Percentiles rank a stretch among this genome's conserved stretches.
phyloP scores from a whole-genome alignment of 441 rosid genomes.

The Croton laevigatus region DNA sequence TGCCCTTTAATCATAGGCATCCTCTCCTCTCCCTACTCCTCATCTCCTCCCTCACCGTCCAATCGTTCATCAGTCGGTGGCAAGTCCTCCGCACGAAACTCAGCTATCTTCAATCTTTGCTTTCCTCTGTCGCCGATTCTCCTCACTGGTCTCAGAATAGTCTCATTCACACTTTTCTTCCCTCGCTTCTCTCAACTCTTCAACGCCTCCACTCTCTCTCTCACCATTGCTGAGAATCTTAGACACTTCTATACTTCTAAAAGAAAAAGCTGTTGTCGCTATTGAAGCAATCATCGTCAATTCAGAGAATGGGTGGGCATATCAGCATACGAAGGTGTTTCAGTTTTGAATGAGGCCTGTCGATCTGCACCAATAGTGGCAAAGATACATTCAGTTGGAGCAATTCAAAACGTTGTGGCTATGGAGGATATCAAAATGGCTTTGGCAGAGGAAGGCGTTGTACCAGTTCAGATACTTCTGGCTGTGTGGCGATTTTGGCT shows the following conservation, averaged over 20 bases:
- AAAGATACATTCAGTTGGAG: constrained; percentile 55
- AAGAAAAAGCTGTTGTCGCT: constrained; percentile 58
- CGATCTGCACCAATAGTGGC: constrained; percentile 48
- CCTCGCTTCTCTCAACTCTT: constrained; percentile 65
- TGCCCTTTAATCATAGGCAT: constrained; percentile 42
- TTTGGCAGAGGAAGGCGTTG: constrained; percentile 67
- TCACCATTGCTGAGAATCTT: constrained; percentile 54
- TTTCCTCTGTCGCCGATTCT: constrained; percentile 56
- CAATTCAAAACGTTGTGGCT: constrained; percentile 53
- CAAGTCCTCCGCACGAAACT: constrained; percentile 64
- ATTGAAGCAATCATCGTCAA: constrained; percentile 70
- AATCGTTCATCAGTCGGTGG: constrained; percentile 74
- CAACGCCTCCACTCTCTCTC: constrained; percentile 69
- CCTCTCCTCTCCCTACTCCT: constrained; percentile 67
- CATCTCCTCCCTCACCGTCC: constrained; percentile 50
- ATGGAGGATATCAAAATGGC: constrained; percentile 53
- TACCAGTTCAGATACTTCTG: constrained; percentile 60
- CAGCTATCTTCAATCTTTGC: constrained; percentile 46
- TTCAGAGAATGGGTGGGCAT: constrained; percentile 69
- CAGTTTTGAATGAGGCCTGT: constrained; percentile 57
- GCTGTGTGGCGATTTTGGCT: constrained; percentile 49
- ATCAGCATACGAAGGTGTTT: constrained; percentile 62
- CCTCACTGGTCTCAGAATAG: constrained; percentile 70
- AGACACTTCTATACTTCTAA: constrained; percentile 53
- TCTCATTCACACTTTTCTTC: constrained; percentile 67